Evolutionary conservation across 228 moss, liverwort and hornwort species (phyloP).

Genomic region (Sphagnum fallax): DNA sequence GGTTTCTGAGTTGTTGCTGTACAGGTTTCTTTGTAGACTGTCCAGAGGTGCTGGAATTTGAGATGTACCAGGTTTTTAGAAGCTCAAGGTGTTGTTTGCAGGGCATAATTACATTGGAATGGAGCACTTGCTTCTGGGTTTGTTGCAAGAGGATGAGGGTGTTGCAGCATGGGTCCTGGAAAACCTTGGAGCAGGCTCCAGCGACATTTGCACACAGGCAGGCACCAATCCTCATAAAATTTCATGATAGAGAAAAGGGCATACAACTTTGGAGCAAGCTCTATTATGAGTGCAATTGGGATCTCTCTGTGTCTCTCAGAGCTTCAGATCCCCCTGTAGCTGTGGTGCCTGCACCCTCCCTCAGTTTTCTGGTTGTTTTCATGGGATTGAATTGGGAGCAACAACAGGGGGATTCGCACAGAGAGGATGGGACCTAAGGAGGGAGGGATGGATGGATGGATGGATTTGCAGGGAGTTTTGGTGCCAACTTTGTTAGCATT

Average conservation of each 20-base stretch:
- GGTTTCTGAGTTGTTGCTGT: background rate
- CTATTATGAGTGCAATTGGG: too few relatives aligned
- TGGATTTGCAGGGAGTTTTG: background rate
- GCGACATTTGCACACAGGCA: background rate
- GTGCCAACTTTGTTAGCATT: background rate
- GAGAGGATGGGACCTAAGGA: too few relatives aligned
- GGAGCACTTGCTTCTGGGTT: background rate
- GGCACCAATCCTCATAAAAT: background rate
- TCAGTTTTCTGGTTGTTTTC: too few relatives aligned
- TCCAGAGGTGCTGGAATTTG: background rate
- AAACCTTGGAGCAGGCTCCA: background rate
- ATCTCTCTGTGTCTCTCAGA: too few relatives aligned
- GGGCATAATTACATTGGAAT: constrained; percentile 1
- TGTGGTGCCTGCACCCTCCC: too few relatives aligned
- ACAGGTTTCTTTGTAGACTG: background rate
- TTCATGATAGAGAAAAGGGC: too few relatives aligned
- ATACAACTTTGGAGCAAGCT: too few relatives aligned
- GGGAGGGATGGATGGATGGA: too few relatives aligned
- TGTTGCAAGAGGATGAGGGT: background rate
- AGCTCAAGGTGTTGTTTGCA: background rate
- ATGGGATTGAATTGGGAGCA: too few relatives aligned
- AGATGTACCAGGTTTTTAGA: background rate
- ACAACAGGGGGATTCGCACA: too few relatives aligned
- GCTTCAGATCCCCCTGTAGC: too few relatives aligned
- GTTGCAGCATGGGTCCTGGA: background rate